Evolutionary conservation across 495 filamentous ascomycete species (phyloP).

Genomic region (Daldinia decipiens): DNA sequence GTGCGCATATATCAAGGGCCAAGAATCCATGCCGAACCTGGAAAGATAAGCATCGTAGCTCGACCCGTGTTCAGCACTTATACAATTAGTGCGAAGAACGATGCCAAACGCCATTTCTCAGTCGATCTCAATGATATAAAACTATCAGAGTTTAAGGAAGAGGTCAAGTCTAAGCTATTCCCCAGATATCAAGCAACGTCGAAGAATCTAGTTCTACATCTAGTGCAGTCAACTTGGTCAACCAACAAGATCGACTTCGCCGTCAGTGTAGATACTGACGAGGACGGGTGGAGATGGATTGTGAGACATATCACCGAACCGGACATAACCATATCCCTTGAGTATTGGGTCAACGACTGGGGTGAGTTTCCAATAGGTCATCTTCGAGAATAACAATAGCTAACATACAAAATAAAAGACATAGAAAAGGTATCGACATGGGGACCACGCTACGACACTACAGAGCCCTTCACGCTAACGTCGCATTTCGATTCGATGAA

Average conservation of each 20-base stretch:
- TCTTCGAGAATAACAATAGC: neutral
- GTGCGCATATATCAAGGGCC: neutral
- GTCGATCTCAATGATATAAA: neutral
- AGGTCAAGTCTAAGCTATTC: conserved; percentile 15
- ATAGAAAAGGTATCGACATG: conserved; percentile 15
- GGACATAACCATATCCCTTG: conserved; percentile 28
- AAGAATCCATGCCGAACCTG: neutral
- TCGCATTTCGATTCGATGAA: neutral
- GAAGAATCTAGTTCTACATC: conserved; percentile 11
- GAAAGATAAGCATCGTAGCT: conserved; percentile 17
- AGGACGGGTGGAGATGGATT: conserved; percentile 43
- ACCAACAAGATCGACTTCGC: conserved; percentile 26
- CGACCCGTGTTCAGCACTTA: conserved; percentile 23
- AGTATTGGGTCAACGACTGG: conserved; percentile 23
- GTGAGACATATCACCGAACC: conserved; percentile 38
- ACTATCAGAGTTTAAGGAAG: conserved; percentile 7
- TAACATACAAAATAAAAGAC: conserved; percentile 17
- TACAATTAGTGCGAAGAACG: neutral
- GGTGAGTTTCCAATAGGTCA: conserved; percentile 31
- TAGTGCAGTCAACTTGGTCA: conserved; percentile 19
- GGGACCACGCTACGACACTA: conserved; percentile 29
- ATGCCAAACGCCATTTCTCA: neutral
- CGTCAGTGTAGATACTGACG: conserved; percentile 29
- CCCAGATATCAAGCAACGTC: neutral
- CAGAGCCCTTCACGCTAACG: neutral